Percentiles rank a stretch among this genome's conserved stretches.
phyloP scores from a whole-genome alignment of 805 yeast genomes.

The Candida ulmi region DNA sequence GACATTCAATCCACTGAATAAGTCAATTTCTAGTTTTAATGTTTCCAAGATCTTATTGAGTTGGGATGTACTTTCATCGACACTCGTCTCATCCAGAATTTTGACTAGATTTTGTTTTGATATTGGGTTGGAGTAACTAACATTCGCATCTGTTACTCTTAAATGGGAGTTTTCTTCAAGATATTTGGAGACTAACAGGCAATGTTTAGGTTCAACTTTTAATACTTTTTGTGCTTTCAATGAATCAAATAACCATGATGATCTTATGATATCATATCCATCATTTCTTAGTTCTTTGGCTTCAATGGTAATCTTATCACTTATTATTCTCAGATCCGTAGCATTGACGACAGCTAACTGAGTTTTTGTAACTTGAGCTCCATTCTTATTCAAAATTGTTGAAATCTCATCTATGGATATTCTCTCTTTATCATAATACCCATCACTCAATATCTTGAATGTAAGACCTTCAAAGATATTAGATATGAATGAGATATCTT shows the following conservation, averaged over 20 bases:
- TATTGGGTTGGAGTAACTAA: slow-evolving; percentile 41
- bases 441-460: slow-evolving; percentile 54
- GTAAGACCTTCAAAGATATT: slow-evolving; percentile 37
- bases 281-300: slow-evolving; percentile 31
- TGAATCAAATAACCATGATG: slow-evolving; percentile 73
- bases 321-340: slow-evolving; percentile 26
- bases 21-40: not conserved
- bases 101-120: slow-evolving; percentile 4
- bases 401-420: slow-evolving; percentile 31
- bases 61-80: too few species aligned
- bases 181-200: slow-evolving; percentile 35
- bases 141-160: slow-evolving; percentile 56
- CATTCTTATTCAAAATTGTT: slow-evolving; percentile 36
- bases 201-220: slow-evolving; percentile 56
- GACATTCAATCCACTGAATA: slow-evolving; percentile 32
- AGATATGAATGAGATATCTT: slow-evolving; percentile 19
- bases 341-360: slow-evolving; percentile 17
- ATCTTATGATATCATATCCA: slow-evolving; percentile 58
- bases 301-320: slow-evolving; percentile 34
- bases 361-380: slow-evolving; percentile 42
- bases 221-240: slow-evolving; percentile 36
- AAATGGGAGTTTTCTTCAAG: slow-evolving; percentile 20
- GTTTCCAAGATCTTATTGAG: slow-evolving; percentile 9
- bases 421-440: slow-evolving; percentile 20
- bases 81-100: not conserved